Evolutionary conservation across 495 filamentous ascomycete species (phyloP).

Genomic region (Penicillium pulvis): DNA sequence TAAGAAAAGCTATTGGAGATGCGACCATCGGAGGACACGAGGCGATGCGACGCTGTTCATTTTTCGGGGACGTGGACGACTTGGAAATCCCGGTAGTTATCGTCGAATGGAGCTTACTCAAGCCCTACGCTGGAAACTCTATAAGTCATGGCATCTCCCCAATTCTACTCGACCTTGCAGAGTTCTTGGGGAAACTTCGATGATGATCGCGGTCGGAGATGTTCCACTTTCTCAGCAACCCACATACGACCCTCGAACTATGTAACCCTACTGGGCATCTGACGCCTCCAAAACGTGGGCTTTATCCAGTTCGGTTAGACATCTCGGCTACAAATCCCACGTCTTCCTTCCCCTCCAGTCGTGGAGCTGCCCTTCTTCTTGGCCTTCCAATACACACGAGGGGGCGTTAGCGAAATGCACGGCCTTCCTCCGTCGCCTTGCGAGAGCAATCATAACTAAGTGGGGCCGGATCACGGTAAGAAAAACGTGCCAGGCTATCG

Average conservation of each 20-base stretch:
- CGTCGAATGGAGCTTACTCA: constrained; percentile 7
- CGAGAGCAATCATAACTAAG: constrained; percentile 7
- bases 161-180: neutral
- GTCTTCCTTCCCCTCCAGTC: constrained; percentile 1
- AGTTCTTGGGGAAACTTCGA: constrained; percentile 2
- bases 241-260: constrained; percentile 25
- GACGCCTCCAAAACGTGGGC: constrained; percentile 11
- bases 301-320: constrained; percentile 20
- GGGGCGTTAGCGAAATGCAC: constrained; percentile 14
- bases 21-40: constrained; percentile 40
- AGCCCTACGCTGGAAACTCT: constrained; percentile 1
- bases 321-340: constrained; percentile 17
- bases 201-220: constrained; percentile 20
- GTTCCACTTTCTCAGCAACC: constrained; percentile 10
- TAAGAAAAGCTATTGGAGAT: constrained; percentile 22
- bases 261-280: constrained; percentile 32
- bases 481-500: constrained; percentile 20
- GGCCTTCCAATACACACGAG: constrained; percentile 16
- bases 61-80: constrained; percentile 20
- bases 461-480: constrained; percentile 15
- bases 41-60: constrained; percentile 38
- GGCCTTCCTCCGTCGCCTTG: constrained; percentile 16
- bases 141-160: neutral
- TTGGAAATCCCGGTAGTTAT: constrained; percentile 20
- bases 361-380: constrained; percentile 11